Evolutionary conservation across 2,329 filamentous ascomycete species (phyloP).

Genomic region (Hysterium pulicare): DNA sequence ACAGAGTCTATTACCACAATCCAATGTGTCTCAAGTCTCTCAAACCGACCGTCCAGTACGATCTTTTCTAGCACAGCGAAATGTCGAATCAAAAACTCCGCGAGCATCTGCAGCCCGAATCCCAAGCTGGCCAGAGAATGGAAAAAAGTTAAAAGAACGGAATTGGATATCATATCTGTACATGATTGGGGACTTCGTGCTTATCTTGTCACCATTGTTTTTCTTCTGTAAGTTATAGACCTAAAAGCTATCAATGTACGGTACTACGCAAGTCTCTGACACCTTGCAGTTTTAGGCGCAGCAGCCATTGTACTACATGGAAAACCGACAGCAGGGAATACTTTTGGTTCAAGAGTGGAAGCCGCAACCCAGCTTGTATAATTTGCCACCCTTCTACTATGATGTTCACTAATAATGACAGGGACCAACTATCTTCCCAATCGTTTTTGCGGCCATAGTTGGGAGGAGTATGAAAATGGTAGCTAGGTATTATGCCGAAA

Average conservation of each 20-base stretch:
- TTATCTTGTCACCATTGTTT: slow-evolving; percentile 29
- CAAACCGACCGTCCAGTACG: not conserved
- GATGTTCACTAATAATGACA: slow-evolving; percentile 4
- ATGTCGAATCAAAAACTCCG: slow-evolving; percentile 18
- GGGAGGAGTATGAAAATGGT: slow-evolving; percentile 36
- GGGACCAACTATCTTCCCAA: slow-evolving; percentile 36
- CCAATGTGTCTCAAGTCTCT: not conserved
- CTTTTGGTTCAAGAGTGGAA: slow-evolving; percentile 25
- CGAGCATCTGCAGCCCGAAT: slow-evolving; percentile 18
- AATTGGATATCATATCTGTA: slow-evolving; percentile 22
- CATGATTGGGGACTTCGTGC: slow-evolving; percentile 21
- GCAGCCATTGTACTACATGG: slow-evolving; percentile 23
- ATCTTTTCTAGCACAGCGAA: not conserved
- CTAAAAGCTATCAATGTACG: too few relatives aligned
- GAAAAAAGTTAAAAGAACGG: slow-evolving; percentile 18
- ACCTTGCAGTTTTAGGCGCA: slow-evolving; percentile 23
- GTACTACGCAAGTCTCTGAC: too few relatives aligned
- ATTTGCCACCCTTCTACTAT: not conserved
- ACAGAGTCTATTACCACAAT: not conserved
- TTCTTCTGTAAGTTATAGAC: slow-evolving; percentile 28
- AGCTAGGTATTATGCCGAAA: slow-evolving; percentile 31
- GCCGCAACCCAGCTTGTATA: slow-evolving; percentile 24
- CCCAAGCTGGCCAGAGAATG: slow-evolving; percentile 30
- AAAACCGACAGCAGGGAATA: slow-evolving; percentile 18
- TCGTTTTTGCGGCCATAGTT: slow-evolving; percentile 34